These are phyloP conservation scores for Malania oleifera DNA, from an alignment of 164 flowering plant genomes.

Conservation along the genomic window DNA sequence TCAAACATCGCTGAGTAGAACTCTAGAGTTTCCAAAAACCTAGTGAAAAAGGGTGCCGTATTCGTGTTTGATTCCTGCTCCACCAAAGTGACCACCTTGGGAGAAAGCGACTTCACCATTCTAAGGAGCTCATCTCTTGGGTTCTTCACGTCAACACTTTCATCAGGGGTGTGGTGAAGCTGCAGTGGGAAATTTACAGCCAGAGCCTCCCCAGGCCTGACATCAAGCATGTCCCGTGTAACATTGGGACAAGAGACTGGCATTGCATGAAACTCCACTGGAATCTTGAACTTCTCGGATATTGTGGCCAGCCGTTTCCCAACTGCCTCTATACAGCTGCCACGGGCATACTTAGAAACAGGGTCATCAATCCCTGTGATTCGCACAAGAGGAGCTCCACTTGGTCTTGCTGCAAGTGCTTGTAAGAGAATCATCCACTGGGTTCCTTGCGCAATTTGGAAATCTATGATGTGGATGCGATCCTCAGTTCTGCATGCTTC, in stretches of 20 bases:
- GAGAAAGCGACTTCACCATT: slow-evolving; percentile 60
- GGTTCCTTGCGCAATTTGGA: slow-evolving; percentile 73
- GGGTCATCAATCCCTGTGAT: slow-evolving; percentile 85
- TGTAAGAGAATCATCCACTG: slow-evolving; percentile 79
- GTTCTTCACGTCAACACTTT: slow-evolving; percentile 63
- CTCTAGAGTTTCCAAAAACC: slow-evolving; percentile 57
- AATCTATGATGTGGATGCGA: slow-evolving; percentile 67
- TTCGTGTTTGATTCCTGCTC: slow-evolving; percentile 86
- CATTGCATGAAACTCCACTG: slow-evolving; percentile 57
- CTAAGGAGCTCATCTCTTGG: slow-evolving; percentile 70
- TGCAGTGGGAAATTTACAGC: slow-evolving; percentile 71
- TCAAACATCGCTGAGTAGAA: slow-evolving; percentile 78
- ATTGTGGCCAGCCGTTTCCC: slow-evolving; percentile 44
- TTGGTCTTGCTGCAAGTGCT: slow-evolving; percentile 74
- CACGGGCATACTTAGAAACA: slow-evolving; percentile 60
- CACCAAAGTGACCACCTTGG: slow-evolving; percentile 62
- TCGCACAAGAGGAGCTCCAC: slow-evolving; percentile 70
- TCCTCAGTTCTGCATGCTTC: slow-evolving; percentile 68
- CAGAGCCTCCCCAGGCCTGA: slow-evolving; percentile 70
- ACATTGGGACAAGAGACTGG: slow-evolving; percentile 50
- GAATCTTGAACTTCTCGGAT: slow-evolving; percentile 52
- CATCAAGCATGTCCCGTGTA: slow-evolving; percentile 49
- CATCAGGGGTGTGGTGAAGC: slow-evolving; percentile 83
- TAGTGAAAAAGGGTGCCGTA: slow-evolving; percentile 58
- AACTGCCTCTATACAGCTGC: slow-evolving; percentile 49